These are phyloP conservation scores for Xylaria sp. DNA, from an alignment of 2,329 filamentous ascomycete genomes.

Conservation along the genomic window DNA sequence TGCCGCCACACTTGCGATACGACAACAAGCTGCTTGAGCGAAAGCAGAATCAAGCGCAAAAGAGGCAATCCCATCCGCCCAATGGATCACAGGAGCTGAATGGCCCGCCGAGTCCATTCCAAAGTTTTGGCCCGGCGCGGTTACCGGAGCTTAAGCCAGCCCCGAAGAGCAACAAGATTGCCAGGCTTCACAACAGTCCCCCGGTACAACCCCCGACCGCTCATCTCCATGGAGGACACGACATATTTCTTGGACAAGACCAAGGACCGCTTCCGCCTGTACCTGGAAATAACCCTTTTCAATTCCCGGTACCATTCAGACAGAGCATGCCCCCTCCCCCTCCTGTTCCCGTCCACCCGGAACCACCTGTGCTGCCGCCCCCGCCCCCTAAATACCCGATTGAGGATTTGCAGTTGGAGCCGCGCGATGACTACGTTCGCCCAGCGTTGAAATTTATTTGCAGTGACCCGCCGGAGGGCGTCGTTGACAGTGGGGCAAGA, in stretches of 20 bases:
- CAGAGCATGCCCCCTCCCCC: slow-evolving; percentile 51
- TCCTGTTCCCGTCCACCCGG: slow-evolving; percentile 47
- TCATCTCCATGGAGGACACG: slow-evolving; percentile 43
- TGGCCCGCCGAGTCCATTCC: slow-evolving; percentile 36
- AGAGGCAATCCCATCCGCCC: slow-evolving; percentile 55
- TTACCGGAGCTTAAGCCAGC: slow-evolving; percentile 75
- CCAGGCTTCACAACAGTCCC: slow-evolving; percentile 53
- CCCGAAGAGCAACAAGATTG: slow-evolving; percentile 66
- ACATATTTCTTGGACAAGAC: slow-evolving; percentile 40
- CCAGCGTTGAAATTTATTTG: slow-evolving; percentile 80
- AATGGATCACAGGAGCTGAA: slow-evolving; percentile 45
- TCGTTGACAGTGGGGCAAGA: slow-evolving; percentile 49
- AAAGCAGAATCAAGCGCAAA: slow-evolving; percentile 70
- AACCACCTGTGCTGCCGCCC: slow-evolving; percentile 68
- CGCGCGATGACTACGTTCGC: slow-evolving; percentile 66
- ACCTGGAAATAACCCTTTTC: slow-evolving; percentile 50
- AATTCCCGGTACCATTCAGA: slow-evolving; percentile 48
- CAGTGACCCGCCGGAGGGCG: slow-evolving; percentile 59
- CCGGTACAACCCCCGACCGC: slow-evolving; percentile 42
- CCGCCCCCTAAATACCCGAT: slow-evolving; percentile 91
- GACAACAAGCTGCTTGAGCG: slow-evolving; percentile 78
- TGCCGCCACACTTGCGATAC: slow-evolving; percentile 80
- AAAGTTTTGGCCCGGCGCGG: slow-evolving; percentile 53
- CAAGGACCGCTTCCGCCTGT: slow-evolving; percentile 44
- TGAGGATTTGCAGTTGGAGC: slow-evolving; percentile 84